Conservation (phyloP, 176 grass and related monocot genomes). For the Puya raimondii region DNA sequence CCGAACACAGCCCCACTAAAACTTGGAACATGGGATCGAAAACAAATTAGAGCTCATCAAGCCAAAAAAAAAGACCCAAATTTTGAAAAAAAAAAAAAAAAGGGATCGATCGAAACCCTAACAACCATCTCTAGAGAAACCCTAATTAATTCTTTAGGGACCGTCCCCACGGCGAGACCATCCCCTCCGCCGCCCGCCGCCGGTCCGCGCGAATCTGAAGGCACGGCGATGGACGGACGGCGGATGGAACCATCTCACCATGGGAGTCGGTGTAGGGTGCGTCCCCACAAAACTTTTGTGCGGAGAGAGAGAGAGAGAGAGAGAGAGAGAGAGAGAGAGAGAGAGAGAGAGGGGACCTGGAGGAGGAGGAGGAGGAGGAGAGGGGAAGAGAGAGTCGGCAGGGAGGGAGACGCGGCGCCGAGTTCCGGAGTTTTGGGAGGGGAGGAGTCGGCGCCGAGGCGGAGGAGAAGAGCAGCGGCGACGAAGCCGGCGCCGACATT, state of each 20-base stretch:
- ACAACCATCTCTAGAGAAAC: no score
- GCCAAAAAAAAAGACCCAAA: no score
- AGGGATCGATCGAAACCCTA: no score
- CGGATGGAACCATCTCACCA: neutral
- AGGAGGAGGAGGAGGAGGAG: neutral
- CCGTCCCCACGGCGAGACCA: no score
- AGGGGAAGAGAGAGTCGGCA: neutral
- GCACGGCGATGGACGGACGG: no score
- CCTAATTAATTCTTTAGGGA: no score
- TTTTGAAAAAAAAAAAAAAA: no score
- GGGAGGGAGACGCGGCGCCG: neutral
- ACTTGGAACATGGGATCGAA: no score
- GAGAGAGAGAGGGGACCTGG: neutral
- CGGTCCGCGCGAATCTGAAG: no score
- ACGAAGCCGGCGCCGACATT: neutral
- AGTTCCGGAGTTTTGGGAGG: neutral
- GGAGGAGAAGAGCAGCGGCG: neutral
- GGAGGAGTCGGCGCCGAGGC: neutral
- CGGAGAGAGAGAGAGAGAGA: neutral
- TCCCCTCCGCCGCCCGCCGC: no score
- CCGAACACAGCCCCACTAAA: no score
- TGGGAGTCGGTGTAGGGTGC: neutral
- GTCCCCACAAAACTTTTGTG: neutral
- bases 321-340: neutral
- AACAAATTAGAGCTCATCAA: no score